Evolutionary conservation across 176 grass and related monocot species (phyloP).

Genomic region (Oryza meyeriana): DNA sequence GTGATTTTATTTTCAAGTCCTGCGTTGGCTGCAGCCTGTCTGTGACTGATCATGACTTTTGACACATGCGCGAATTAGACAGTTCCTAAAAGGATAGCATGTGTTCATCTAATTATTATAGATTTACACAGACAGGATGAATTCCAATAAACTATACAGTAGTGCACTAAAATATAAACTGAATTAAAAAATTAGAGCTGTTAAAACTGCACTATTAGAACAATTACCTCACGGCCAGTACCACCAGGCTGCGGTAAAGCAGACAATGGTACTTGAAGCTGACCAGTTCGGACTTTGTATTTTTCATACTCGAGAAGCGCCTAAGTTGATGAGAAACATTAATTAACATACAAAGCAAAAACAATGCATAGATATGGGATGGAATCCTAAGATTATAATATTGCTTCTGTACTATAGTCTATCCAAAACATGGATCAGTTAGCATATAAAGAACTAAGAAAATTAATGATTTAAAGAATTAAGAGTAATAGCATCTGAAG

Average conservation of each 20-base stretch:
- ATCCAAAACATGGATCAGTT: not conserved
- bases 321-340: constrained; percentile 47
- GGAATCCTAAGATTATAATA: constrained; percentile 12
- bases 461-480: not conserved
- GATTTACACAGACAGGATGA: not conserved
- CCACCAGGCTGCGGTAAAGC: constrained; percentile 52
- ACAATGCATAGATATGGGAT: constrained; percentile 18
- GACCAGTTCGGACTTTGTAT: constrained; percentile 85
- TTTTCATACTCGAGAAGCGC: constrained; percentile 97
- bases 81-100: not conserved
- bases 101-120: not conserved
- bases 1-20: not conserved
- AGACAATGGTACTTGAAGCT: constrained; percentile 74
- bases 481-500: constrained; percentile 15
- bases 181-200: not conserved
- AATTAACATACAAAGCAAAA: constrained; percentile 26
- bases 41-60: not conserved
- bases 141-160: not conserved
- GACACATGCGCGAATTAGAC: not conserved
- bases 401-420: not conserved
- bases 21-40: not conserved
- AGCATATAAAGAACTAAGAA: constrained; percentile 7
- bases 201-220: constrained; percentile 23
- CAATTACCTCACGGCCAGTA: constrained; percentile 57
- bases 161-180: not conserved